Percentiles rank a stretch among this genome's conserved stretches.
phyloP scores from a whole-genome alignment of 2,329 filamentous ascomycete genomes.

The Fusarium sp. region DNA sequence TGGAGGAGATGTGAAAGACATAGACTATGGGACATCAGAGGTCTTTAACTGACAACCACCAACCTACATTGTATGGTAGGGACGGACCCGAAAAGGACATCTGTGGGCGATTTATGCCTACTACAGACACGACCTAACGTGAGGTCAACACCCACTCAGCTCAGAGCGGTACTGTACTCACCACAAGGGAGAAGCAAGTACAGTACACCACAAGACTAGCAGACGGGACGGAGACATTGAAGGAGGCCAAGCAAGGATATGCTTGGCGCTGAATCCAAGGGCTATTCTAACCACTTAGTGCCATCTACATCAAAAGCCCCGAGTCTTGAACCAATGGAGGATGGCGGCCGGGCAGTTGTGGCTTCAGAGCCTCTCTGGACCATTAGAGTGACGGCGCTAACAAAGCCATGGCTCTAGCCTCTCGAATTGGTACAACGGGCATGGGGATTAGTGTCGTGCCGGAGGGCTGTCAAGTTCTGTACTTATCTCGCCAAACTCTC shows the following conservation, averaged over 20 bases:
- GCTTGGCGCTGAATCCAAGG: neutral
- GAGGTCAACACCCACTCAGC: slow-evolving; percentile 10
- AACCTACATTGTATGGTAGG: slow-evolving; percentile 4
- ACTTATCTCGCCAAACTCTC: slow-evolving; percentile 19
- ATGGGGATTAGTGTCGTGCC: slow-evolving; percentile 26
- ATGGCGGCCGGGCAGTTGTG: slow-evolving; percentile 22
- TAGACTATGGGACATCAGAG: slow-evolving; percentile 20
- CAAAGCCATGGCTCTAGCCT: slow-evolving; percentile 25
- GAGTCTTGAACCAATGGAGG: slow-evolving; percentile 27
- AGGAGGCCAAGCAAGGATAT: neutral
- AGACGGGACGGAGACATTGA: slow-evolving; percentile 17
- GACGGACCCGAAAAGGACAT: neutral
- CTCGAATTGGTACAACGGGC: slow-evolving; percentile 29
- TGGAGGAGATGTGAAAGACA: slow-evolving; percentile 1
- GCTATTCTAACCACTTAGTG: slow-evolving; percentile 12
- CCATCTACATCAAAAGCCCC: slow-evolving; percentile 19
- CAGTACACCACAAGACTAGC: slow-evolving; percentile 27
- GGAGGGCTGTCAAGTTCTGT: slow-evolving; percentile 25
- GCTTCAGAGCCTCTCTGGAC: slow-evolving; percentile 19
- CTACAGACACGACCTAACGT: slow-evolving; percentile 11
- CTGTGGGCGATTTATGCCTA: slow-evolving; percentile 22
- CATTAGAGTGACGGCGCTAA: slow-evolving; percentile 24
- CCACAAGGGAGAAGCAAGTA: slow-evolving; percentile 30
- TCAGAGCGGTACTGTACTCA: slow-evolving; percentile 9
- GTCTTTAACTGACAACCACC: slow-evolving; percentile 35